phyloP scores from a whole-genome alignment of 2,329 filamentous ascomycete genomes.

The Apiospora koreana region DNA sequence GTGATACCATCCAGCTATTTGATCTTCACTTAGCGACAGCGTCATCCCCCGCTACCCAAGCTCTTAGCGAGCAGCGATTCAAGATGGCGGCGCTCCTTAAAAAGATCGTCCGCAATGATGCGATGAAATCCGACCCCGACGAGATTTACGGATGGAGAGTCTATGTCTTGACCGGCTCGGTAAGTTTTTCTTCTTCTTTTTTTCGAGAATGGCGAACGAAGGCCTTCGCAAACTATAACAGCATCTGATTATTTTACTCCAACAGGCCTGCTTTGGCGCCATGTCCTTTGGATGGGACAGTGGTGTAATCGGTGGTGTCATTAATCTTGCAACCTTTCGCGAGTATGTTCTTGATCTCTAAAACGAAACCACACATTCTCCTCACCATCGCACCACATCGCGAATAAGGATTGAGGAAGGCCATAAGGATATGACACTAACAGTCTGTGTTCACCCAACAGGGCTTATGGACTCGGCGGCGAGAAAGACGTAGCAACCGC shows the following conservation, averaged over 20 bases:
- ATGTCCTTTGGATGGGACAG: conserved; percentile 64
- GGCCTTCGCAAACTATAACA: background rate
- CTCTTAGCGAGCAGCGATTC: background rate
- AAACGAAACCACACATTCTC: background rate
- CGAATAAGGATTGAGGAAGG: background rate
- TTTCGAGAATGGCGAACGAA: conserved; percentile 9
- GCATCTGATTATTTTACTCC: background rate
- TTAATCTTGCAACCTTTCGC: conserved; percentile 59
- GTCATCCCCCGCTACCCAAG: background rate
- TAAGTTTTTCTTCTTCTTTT: conserved; percentile 27
- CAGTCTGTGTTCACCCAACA: conserved; percentile 28
- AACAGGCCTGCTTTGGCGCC: conserved; percentile 45
- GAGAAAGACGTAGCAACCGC: conserved; percentile 44
- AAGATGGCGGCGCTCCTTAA: conserved; percentile 29
- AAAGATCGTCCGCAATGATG: conserved; percentile 56
- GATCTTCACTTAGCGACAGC: background rate
- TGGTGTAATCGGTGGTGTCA: conserved; percentile 67
- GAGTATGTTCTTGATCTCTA: conserved; percentile 36
- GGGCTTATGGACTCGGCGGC: conserved; percentile 52
- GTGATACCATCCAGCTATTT: background rate
- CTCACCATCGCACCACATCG: background rate
- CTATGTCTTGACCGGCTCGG: conserved; percentile 62
- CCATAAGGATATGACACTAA: background rate
- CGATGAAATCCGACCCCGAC: conserved; percentile 65
- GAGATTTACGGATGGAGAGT: conserved; percentile 73